A percentile compares a stretch with the other conserved stretches of the same genome.
These are phyloP conservation scores for Rubia occidens DNA, from an alignment of 305 asterid species.

Conservation along the genomic window DNA sequence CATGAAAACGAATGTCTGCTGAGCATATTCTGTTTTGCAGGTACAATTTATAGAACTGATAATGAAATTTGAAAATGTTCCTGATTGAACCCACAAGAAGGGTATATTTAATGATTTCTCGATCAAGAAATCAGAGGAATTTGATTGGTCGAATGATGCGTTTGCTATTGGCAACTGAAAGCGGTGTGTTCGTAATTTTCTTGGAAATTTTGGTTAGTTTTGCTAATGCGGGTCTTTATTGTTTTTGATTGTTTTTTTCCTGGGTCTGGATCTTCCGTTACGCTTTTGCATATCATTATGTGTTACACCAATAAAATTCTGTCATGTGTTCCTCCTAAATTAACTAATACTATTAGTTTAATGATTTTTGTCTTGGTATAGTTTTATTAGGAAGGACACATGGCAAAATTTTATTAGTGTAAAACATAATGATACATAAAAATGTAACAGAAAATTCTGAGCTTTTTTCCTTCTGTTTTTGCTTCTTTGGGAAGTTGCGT, in stretches of 20 bases:
- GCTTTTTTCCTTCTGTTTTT: neutral
- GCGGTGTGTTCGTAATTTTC: neutral
- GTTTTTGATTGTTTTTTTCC: no score
- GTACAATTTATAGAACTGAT: neutral
- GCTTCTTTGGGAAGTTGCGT: neutral
- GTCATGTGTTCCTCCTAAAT: no score
- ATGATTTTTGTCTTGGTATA: no score
- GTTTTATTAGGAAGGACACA: no score
- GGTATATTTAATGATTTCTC: neutral
- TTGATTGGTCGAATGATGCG: constrained; percentile 10
- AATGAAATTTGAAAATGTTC: constrained; percentile 5
- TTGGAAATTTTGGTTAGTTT: neutral
- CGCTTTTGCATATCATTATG: no score
- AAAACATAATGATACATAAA: no score
- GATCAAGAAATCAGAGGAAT: neutral
- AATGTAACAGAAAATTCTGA: no score
- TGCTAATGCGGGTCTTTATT: no score
- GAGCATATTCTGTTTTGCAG: constrained; percentile 33
- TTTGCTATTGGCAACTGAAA: constrained; percentile 2
- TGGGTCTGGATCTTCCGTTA: no score
- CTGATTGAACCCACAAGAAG: neutral
- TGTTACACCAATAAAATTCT: no score
- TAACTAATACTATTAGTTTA: no score
- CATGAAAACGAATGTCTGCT: constrained; percentile 27
- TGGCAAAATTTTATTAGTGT: no score